These are phyloP conservation scores for Metschnikowia amazonensis DNA, from an alignment of 805 yeast species.

Conservation along the genomic window DNA sequence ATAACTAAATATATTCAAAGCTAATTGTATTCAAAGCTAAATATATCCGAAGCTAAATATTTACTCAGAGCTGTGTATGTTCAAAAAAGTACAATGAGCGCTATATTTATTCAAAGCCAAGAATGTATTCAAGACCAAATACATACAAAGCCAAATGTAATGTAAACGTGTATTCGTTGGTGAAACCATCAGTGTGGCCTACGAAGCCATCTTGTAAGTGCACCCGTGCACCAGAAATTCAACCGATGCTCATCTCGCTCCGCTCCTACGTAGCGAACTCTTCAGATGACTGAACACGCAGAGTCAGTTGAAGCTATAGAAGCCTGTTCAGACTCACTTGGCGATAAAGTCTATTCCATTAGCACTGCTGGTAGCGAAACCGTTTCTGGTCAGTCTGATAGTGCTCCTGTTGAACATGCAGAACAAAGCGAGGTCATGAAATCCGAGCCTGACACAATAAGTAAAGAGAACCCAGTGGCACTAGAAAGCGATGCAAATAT, in stretches of 20 bases:
- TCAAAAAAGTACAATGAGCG: too few species aligned
- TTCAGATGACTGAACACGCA: conserved; percentile 1
- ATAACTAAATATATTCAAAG: too few species aligned
- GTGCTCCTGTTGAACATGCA: not conserved
- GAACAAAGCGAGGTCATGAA: not conserved
- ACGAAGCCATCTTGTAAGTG: not conserved
- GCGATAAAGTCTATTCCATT: not conserved
- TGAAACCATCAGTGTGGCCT: not conserved
- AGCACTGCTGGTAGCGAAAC: not conserved
- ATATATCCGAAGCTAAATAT: too few species aligned
- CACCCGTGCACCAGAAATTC: conserved; percentile 1
- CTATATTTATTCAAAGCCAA: too few species aligned
- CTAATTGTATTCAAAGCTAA: too few species aligned
- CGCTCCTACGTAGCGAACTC: not conserved
- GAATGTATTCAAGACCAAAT: too few species aligned
- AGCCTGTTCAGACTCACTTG: not conserved
- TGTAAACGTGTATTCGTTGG: too few species aligned
- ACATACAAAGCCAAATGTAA: too few species aligned
- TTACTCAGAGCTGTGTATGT: too few species aligned
- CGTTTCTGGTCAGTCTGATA: not conserved
- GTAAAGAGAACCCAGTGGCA: not conserved
- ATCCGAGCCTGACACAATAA: not conserved
- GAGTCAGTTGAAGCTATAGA: not conserved
- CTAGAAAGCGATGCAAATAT: not conserved
- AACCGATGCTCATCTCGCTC: conserved; percentile 4